Conservation (phyloP, 2,329 filamentous ascomycete species). For the Fusarium odoratissimum region DNA sequence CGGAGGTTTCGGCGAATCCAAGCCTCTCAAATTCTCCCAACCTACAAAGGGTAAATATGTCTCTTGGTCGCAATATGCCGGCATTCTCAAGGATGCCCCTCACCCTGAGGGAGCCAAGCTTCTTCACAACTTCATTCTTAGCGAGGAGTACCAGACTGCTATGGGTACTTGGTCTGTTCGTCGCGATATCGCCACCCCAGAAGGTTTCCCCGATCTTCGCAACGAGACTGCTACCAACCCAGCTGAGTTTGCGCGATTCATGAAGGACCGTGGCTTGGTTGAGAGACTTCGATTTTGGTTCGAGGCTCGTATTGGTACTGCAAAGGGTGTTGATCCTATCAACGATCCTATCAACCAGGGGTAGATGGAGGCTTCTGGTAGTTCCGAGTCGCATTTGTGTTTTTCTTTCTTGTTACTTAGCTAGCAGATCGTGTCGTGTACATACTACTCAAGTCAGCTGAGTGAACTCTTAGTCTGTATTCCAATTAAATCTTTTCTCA, state of each 20-base stretch:
- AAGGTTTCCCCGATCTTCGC: not conserved
- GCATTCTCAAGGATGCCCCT: conserved; percentile 50
- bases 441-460: not conserved
- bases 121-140: conserved; percentile 21
- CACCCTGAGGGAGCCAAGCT: conserved; percentile 31
- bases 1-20: not conserved
- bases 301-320: conserved; percentile 17
- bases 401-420: not conserved
- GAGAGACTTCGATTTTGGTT: conserved; percentile 29
- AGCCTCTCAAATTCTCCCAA: conserved; percentile 42
- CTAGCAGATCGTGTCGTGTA: not conserved
- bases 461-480: not conserved
- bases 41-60: conserved; percentile 57
- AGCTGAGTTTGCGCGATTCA: conserved; percentile 9
- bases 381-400: not conserved
- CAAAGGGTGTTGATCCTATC: conserved; percentile 5
- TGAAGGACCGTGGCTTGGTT: conserved; percentile 3
- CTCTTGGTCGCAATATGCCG: conserved; percentile 61
- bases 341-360: not conserved
- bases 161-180: conserved; percentile 19
- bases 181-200: not conserved
- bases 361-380: not conserved
- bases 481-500: not conserved
- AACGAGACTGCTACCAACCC: conserved; percentile 25
- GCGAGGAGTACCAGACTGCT: not conserved